Base-by-base conservation (phyloP, 1,284 basidiomycete genomes). In the Stygiomarasmius scandens region DNA sequence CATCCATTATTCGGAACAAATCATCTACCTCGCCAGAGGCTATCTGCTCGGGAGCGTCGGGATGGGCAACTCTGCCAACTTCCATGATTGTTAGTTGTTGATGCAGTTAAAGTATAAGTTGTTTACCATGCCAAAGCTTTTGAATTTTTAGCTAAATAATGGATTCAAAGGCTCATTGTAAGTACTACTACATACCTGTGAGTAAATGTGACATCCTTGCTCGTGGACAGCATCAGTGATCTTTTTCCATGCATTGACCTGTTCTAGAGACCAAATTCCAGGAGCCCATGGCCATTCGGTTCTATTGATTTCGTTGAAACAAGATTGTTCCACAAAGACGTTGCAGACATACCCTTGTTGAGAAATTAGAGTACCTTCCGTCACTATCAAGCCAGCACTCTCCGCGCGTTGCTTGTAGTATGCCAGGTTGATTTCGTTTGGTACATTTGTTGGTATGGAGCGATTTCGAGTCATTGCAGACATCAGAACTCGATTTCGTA, bases 381-480 rank as follows among this genome's bases (percentile, higher is more conserved):
- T 71, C 12, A 81, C 69, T 24, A 83, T 74, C 4, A 82, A 65
- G 0, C 76, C 77, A 1, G 76, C 76, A 14, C 73, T 71, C 11
- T 71, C 69, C 23, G 52, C 59, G 2, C 82, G 74, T 59, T 84
- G 80, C 1, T 65, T 60, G 58, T 82, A 82, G 66, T 83, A 81
- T 58, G 78, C 73, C 9, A 64, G 58, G 67, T 76, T 78, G 19
- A 74, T 58, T 5, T 71, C 67, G 38, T 71, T 77, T 9, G 77
- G 76, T 2, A 74, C 65, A 8, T 69, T 68, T 11, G 61, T 63
- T 24, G 58, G 55, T 10, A 68, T 66, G 3, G 64, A 57, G 19
- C 73, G 71, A 48, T 70, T 72, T 20, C 74, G 68, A 19, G 74
- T 75, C 45, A 75, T 53, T 0, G 75, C 72, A 20, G 71, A 66